Conservation (phyloP, 2,329 filamentous ascomycete species). For the Exophiala oligosperma region DNA sequence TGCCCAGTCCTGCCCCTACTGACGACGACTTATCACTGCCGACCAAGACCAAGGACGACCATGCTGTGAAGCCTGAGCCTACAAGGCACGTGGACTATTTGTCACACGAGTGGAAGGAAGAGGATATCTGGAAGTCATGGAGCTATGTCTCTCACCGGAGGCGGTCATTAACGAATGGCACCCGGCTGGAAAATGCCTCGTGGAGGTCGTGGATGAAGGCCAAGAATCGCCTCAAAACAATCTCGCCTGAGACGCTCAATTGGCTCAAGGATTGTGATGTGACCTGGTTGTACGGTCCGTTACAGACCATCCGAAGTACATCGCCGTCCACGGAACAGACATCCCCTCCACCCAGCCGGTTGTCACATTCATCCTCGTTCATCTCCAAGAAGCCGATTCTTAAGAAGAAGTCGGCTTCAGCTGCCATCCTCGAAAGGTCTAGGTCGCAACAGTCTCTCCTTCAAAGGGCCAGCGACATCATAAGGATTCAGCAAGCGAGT, state of each 20-base stretch:
- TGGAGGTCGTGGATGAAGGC: constrained; percentile 97
- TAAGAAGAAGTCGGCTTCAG: constrained; percentile 95
- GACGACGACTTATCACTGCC: constrained; percentile 57
- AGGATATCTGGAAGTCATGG: constrained; percentile 98
- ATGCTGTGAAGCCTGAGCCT: constrained; percentile 69
- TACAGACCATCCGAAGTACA: constrained; percentile 65
- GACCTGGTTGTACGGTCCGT: constrained; percentile 93
- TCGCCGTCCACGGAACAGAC: constrained; percentile 38
- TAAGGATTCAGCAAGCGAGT: constrained; percentile 74
- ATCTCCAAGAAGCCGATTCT: constrained; percentile 83
- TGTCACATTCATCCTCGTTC: constrained; percentile 67
- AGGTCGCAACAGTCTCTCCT: constrained; percentile 84
- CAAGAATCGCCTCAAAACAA: constrained; percentile 81
- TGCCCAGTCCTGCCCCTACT: constrained; percentile 49
- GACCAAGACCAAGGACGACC: constrained; percentile 73
- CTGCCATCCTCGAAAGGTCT: constrained; percentile 88
- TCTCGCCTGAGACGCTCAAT: constrained; percentile 88
- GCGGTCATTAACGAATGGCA: constrained; percentile 76
- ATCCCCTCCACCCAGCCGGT: constrained; percentile 53
- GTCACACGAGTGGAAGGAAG: constrained; percentile 88
- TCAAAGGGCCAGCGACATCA: constrained; percentile 82
- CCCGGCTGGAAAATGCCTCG: constrained; percentile 87
- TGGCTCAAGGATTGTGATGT: constrained; percentile 98
- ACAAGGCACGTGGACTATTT: constrained; percentile 94
- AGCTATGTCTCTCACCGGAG: constrained; percentile 82